phyloP scores from a whole-genome alignment of 2,329 filamentous ascomycete genomes.

The Nakataea oryzae region DNA sequence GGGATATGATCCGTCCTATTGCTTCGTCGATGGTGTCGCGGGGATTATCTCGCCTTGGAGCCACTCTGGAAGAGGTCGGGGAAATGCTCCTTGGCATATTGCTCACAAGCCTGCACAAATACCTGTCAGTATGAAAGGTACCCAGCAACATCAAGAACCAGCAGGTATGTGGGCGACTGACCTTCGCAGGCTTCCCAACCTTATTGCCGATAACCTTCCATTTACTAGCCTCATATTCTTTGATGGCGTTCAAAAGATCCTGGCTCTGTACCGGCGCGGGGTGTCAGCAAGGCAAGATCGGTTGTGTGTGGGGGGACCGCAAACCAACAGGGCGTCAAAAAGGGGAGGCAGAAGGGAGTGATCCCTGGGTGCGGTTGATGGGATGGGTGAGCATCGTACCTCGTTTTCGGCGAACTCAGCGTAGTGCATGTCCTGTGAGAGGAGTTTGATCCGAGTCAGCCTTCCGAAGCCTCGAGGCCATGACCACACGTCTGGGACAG shows the following conservation, averaged over 20 bases:
- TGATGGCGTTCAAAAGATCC: slow-evolving; percentile 83
- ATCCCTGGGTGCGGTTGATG: background rate
- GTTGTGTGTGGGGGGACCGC: background rate
- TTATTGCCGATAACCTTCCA: slow-evolving; percentile 97
- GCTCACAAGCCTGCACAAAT: slow-evolving; percentile 36
- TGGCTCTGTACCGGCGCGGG: slow-evolving; percentile 43
- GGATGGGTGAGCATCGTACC: slow-evolving; percentile 39
- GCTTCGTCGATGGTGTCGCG: background rate
- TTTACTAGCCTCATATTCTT: slow-evolving; percentile 97
- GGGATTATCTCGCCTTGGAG: slow-evolving; percentile 23
- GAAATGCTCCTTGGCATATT: slow-evolving; percentile 96
- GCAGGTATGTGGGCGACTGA: slow-evolving; percentile 18
- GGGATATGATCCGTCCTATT: background rate
- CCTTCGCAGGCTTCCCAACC: slow-evolving; percentile 95
- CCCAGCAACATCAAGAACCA: background rate
- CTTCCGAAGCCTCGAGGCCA: slow-evolving; percentile 1
- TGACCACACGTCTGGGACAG: background rate
- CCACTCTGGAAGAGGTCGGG: slow-evolving; percentile 34
- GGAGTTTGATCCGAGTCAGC: slow-evolving; percentile 9
- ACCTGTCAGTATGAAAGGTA: background rate
- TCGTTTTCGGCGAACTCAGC: slow-evolving; percentile 97
- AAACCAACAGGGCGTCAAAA: slow-evolving; percentile 5
- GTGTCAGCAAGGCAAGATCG: slow-evolving; percentile 7
- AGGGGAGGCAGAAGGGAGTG: background rate
- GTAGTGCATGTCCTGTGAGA: slow-evolving; percentile 93